Evolutionary conservation across 768 basidiomycete genomes (phyloP), one percentile per base, ranked within the genome.

Genomic region (Kwoniella dendrophila): DNA sequence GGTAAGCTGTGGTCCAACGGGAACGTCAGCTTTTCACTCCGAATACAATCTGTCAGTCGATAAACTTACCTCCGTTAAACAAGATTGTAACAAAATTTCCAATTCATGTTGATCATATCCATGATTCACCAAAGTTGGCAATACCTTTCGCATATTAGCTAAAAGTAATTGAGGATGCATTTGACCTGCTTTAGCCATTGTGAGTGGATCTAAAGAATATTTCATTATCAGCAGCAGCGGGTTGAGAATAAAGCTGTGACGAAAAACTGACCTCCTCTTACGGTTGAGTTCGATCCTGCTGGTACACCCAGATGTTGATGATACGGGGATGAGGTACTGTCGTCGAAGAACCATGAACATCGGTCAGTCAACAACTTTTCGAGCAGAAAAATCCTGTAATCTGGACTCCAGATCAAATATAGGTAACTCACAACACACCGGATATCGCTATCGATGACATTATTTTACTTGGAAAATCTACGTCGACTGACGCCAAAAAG

Each of bases 1-100:
- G 10, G 53, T 49, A 22, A 72, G 40, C 71, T 70, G 45, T 20
- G 34, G 45, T 38, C 8, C 36, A 48, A 4, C 45, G 18, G 30
- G n/a, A 32, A 29, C 32, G 48, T 14, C 40, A 26, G 14, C 20
- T 27, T 16, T 26, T 38, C 40, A 20, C 12, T 34, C 11, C 51
- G 20, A 26, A 3, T 16, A 16, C 52, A 22, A 24, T n/a, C 40
- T 57, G 22, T 30, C n/a, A 38, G 53, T 27, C 10, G 11, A 4
- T 18, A 2, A 18, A 36, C 73, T 67, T 48, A 75, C 75, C 50
- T 72, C 68, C 11, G 18, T 41, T n/a, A 74, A 24, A 43, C 67
- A 69, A 11, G 33, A 56, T 29, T 56, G 34, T 1, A 63, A 11
- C 14, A 70, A 20, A 14, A 10, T 24, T 16, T 62, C 54, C 8